Conservation (phyloP, 2,329 filamentous ascomycete species). For the Zymoseptoria crescenta region DNA sequence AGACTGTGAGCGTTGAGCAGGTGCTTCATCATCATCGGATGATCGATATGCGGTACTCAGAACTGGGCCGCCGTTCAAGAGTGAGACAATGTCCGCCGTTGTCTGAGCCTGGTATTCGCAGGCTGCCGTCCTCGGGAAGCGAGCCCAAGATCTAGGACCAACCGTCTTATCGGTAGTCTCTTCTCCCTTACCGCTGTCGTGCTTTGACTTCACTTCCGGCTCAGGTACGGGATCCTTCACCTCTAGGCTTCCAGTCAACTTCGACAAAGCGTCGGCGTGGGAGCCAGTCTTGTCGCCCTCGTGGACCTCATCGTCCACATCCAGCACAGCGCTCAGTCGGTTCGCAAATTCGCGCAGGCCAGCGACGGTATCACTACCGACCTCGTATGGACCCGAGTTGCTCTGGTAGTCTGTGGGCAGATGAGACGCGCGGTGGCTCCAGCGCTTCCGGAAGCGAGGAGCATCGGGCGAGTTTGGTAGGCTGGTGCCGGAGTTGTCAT, state of each 20-base stretch:
- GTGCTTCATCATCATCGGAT: background rate
- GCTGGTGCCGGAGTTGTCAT: background rate
- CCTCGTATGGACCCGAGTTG: slow-evolving; percentile 18
- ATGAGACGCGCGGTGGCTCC: slow-evolving; percentile 17
- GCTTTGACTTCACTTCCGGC: background rate
- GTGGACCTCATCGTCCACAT: slow-evolving; percentile 12
- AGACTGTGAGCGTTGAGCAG: background rate
- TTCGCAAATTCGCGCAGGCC: slow-evolving; percentile 16
- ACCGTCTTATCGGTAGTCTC: slow-evolving; percentile 3
- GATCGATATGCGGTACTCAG: background rate
- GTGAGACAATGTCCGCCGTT: background rate
- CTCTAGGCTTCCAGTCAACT: slow-evolving; percentile 15
- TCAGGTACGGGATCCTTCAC: background rate
- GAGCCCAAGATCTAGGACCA: background rate
- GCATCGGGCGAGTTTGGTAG: slow-evolving; percentile 1
- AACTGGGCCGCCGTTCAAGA: background rate
- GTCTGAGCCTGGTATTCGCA: background rate
- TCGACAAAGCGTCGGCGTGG: slow-evolving; percentile 21
- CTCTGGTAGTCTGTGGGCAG: slow-evolving; percentile 20
- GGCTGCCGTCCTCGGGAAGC: background rate
- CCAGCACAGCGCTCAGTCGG: slow-evolving; percentile 23
- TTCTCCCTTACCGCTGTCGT: background rate
- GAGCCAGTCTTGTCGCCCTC: slow-evolving; percentile 8
- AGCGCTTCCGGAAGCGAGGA: slow-evolving; percentile 18
- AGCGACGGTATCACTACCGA: slow-evolving; percentile 15